phyloP scores from a whole-genome alignment of 306 rosid genomes.

The Abrus precatorius region DNA sequence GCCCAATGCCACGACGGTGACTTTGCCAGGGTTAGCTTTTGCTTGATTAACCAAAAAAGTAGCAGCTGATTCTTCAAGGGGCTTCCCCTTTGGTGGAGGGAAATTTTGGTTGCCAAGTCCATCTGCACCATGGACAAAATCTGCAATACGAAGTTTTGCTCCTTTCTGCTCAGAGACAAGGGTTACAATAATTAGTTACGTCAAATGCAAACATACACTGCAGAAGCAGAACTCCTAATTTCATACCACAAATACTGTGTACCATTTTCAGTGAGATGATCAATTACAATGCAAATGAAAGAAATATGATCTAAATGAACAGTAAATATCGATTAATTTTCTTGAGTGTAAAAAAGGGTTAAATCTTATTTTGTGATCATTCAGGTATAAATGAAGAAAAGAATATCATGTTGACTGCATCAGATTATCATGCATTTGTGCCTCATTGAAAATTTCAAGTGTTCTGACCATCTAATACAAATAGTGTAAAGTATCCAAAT shows the following conservation, averaged over 20 bases:
- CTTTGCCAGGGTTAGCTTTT: constrained; percentile 74
- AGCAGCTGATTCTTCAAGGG: constrained; percentile 74
- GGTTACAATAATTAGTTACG: constrained; percentile 24
- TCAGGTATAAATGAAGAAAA: constrained; percentile 2
- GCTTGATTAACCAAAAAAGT: constrained; percentile 83
- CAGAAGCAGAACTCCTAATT: constrained; percentile 21
- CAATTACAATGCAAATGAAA: constrained; percentile 25
- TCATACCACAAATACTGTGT: constrained; percentile 2
- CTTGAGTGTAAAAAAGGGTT: not conserved
- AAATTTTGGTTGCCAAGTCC: constrained; percentile 99
- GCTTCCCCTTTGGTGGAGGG: constrained; percentile 86
- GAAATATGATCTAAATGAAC: not conserved
- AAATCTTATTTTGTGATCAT: not conserved
- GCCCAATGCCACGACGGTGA: constrained; percentile 91
- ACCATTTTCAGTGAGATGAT: constrained; percentile 21
- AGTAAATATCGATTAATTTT: constrained; percentile 14
- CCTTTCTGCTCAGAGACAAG: constrained; percentile 61
- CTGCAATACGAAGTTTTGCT: constrained; percentile 84
- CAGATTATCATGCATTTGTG: not conserved
- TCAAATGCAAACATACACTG: not conserved
- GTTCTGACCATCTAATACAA: not conserved
- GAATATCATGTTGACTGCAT: not conserved
- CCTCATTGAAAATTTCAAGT: constrained; percentile 22
- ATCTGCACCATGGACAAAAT: constrained; percentile 91
- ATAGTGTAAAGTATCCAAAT: not conserved